phyloP scores from a whole-genome alignment of 2,329 filamentous ascomycete genomes.

The Lachnellula hyalina region DNA sequence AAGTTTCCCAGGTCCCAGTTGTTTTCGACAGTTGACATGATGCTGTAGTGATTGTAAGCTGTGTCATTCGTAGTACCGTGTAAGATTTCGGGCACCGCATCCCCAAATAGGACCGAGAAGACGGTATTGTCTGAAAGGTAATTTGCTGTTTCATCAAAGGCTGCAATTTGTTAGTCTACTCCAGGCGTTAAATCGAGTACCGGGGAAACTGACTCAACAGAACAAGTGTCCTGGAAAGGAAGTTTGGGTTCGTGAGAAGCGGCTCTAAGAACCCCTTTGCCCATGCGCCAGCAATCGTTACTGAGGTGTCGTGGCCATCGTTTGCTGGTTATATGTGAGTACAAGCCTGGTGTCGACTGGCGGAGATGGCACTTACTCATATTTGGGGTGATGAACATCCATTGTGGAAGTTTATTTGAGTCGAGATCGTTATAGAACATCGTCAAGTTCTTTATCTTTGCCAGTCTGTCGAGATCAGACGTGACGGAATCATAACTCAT shows the following conservation, averaged over 20 bases:
- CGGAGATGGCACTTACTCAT: slow-evolving; percentile 42
- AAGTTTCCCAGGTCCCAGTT: slow-evolving; percentile 66
- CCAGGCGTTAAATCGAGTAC: slow-evolving; percentile 64
- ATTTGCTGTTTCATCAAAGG: slow-evolving; percentile 71
- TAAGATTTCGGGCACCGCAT: slow-evolving; percentile 56
- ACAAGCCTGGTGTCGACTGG: neutral
- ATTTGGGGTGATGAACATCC: slow-evolving; percentile 68
- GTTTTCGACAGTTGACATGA: slow-evolving; percentile 54
- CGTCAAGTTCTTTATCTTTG: slow-evolving; percentile 68
- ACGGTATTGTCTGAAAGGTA: slow-evolving; percentile 63
- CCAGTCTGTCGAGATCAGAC: slow-evolving; percentile 51
- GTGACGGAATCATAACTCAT: slow-evolving; percentile 62
- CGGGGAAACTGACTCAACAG: slow-evolving; percentile 47
- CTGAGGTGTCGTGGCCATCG: slow-evolving; percentile 68
- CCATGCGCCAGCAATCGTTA: slow-evolving; percentile 65
- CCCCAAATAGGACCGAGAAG: slow-evolving; percentile 66
- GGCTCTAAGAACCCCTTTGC: slow-evolving; percentile 64
- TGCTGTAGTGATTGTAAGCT: slow-evolving; percentile 68
- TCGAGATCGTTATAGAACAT: slow-evolving; percentile 64
- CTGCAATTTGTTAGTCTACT: slow-evolving; percentile 53
- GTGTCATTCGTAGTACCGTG: slow-evolving; percentile 61
- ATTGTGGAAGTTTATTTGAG: slow-evolving; percentile 60
- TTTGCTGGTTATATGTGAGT: slow-evolving; percentile 41
- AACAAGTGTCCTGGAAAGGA: slow-evolving; percentile 68
- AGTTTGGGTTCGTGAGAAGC: slow-evolving; percentile 61